Percentiles rank a stretch among this genome's conserved stretches.
Conservation (phyloP, 2,329 filamentous ascomycete species). For the Fusarium hainanense region DNA sequence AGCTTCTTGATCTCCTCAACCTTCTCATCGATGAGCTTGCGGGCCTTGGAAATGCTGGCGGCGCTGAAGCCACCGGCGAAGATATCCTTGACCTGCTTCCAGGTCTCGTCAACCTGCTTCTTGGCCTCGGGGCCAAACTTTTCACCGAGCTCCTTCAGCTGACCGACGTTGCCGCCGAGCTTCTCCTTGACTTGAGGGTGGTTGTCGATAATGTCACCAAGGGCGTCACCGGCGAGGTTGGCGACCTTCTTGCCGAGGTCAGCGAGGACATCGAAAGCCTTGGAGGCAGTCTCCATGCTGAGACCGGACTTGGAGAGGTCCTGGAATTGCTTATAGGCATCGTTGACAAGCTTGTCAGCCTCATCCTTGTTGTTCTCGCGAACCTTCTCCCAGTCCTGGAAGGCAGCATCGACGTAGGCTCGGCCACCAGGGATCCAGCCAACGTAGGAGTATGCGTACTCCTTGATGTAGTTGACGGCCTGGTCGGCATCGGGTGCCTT, state of each 20-base stretch:
- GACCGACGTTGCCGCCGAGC: slow-evolving; percentile 73
- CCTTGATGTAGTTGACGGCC: slow-evolving; percentile 72
- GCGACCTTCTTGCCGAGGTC: slow-evolving; percentile 70
- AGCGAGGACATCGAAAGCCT: slow-evolving; percentile 71
- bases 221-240: slow-evolving; percentile 70
- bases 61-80: slow-evolving; percentile 69
- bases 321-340: slow-evolving; percentile 75
- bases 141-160: slow-evolving; percentile 76
- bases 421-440: slow-evolving; percentile 77
- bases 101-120: slow-evolving; percentile 79
- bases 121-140: slow-evolving; percentile 80
- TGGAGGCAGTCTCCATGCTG: slow-evolving; percentile 69
- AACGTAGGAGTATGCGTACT: slow-evolving; percentile 75
- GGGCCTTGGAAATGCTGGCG: slow-evolving; percentile 64
- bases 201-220: slow-evolving; percentile 75
- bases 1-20: slow-evolving; percentile 72
- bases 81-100: slow-evolving; percentile 73
- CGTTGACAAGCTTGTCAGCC: slow-evolving; percentile 73
- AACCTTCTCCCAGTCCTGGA: slow-evolving; percentile 76
- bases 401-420: slow-evolving; percentile 74
- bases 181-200: slow-evolving; percentile 79
- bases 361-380: slow-evolving; percentile 75
- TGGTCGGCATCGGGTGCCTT: slow-evolving; percentile 74
- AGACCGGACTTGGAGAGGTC: slow-evolving; percentile 68
- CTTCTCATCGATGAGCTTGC: slow-evolving; percentile 76